These are phyloP conservation scores for Zasmidium citrigriseum DNA, from an alignment of 2,329 filamentous ascomycete species.

Conservation along the genomic window DNA sequence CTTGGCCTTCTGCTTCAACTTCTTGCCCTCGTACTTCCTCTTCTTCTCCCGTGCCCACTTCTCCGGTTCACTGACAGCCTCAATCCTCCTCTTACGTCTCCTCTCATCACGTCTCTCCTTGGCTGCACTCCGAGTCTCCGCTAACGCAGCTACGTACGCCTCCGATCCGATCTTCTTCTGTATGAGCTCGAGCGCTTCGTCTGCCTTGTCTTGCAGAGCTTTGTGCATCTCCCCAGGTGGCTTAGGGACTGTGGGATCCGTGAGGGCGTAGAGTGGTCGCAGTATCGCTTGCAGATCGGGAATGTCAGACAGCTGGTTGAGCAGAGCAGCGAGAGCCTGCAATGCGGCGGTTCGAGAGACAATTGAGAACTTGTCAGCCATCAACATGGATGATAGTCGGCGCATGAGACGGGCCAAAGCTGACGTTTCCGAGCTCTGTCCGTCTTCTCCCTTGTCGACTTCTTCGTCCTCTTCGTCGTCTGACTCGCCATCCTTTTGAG, in stretches of 20 bases:
- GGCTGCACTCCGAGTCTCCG: slow-evolving; percentile 73
- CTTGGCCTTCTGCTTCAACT: slow-evolving; percentile 77
- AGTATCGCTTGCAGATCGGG: slow-evolving; percentile 67
- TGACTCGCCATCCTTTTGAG: slow-evolving; percentile 43
- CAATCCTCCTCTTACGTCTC: slow-evolving; percentile 83
- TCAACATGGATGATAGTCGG: slow-evolving; percentile 69
- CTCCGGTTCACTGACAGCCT: slow-evolving; percentile 81
- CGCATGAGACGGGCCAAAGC: slow-evolving; percentile 75
- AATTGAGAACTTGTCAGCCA: slow-evolving; percentile 63
- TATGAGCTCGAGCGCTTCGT: slow-evolving; percentile 76
- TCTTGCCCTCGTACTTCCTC: slow-evolving; percentile 82
- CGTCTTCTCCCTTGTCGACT: slow-evolving; percentile 45
- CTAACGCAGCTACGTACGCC: slow-evolving; percentile 73
- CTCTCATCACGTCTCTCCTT: slow-evolving; percentile 71
- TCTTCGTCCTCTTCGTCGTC: slow-evolving; percentile 50
- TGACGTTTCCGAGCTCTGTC: slow-evolving; percentile 41
- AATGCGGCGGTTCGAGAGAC: slow-evolving; percentile 70
- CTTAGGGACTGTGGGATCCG: slow-evolving; percentile 71
- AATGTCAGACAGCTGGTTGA: slow-evolving; percentile 62
- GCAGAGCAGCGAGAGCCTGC: slow-evolving; percentile 70
- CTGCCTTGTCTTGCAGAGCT: slow-evolving; percentile 68
- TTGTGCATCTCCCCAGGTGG: slow-evolving; percentile 60
- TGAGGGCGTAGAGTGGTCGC: slow-evolving; percentile 76
- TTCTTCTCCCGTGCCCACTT: slow-evolving; percentile 75
- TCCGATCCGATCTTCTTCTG: slow-evolving; percentile 83